Base-by-base conservation (phyloP, 2,329 filamentous ascomycete genomes). In the Colletotrichum horii region DNA sequence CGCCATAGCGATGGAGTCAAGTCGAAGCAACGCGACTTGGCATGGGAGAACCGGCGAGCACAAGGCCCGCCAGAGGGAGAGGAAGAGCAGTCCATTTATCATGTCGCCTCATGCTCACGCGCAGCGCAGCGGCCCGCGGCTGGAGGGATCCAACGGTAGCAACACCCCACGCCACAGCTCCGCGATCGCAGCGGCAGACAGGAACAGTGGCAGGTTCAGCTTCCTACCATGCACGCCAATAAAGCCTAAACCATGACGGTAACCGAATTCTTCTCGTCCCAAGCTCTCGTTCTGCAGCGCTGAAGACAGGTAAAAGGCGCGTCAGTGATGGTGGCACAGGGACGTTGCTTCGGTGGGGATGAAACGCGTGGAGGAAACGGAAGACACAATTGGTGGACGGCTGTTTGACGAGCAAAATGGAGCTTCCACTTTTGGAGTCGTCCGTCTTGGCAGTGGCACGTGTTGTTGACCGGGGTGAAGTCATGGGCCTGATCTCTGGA, bases 361-460 rank as follows among this genome's bases (percentile, higher is more conserved):
- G 64, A 69, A 76, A 76, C 74, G 58, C 64, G 70, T 76, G 74
- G 32, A 69, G 43, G 34, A 64, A 74, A 52, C 14, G 48, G 26
- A 19, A 19, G 11, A 65, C 24, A 55, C 48, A 36, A 76, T 74
- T 76, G 74, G 74, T 66, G 26, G 56, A 28, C n/a, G 68, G 30
- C 15, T 15, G 22, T 43, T 24, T 4, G 38, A 67, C 61, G 36
- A 56, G 30, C 30, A 26, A 43, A 22, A 68, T 56, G 26, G 65
- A 62, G 65, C 70, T 73, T 74, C 70, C 70, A 38, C 36, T 69
- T 65, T 60, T 19, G 70, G 70, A 38, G 43, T 65, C 70, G 64
- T 64, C 64, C 64, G 70, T 73, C 74, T 76, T 76, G 70, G 74
- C 74, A 38, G 8, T 36, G 56, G 64, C 58, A 69, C 34, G 64